A percentile compares a stretch with the other conserved stretches of the same genome.
phyloP scores from a whole-genome alignment of 805 yeast species.

The Candida lessepsii region DNA sequence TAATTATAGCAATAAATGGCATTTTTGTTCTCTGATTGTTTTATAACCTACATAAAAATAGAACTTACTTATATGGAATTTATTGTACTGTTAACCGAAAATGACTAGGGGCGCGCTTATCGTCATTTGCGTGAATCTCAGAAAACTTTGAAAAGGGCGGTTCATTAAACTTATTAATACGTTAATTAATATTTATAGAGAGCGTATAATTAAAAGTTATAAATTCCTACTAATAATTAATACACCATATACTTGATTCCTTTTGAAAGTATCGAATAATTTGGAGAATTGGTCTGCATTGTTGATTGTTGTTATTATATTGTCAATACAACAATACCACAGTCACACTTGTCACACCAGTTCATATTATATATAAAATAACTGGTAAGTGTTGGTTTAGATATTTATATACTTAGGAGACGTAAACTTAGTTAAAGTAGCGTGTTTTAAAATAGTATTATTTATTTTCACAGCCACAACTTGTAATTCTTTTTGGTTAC shows the following conservation, averaged over 20 bases:
- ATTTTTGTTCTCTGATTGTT: background rate
- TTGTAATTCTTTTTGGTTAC: too few relatives aligned
- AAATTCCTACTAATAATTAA: background rate
- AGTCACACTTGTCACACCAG: background rate
- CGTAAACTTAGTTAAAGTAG: too few relatives aligned
- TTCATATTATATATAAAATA: too few relatives aligned
- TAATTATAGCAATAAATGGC: too few relatives aligned
- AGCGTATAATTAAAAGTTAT: background rate
- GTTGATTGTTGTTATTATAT: background rate
- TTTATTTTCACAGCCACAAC: too few relatives aligned
- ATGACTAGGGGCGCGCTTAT: constrained; percentile 8
- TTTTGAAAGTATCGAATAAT: background rate
- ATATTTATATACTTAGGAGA: too few relatives aligned
- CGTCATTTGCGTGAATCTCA: constrained; percentile 6
- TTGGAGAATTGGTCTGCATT: background rate
- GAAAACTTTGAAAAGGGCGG: constrained; percentile 6
- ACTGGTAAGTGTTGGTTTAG: too few relatives aligned
- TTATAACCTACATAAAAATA: background rate
- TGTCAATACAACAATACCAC: background rate
- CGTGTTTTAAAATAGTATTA: too few relatives aligned
- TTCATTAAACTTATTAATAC: background rate
- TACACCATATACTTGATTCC: background rate
- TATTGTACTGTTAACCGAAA: constrained; percentile 6
- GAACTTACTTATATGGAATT: too few relatives aligned
- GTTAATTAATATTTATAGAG: constrained; percentile 1